A percentile compares a stretch with the other conserved stretches of the same genome.
phyloP scores from a whole-genome alignment of 2,329 filamentous ascomycete species.

The Alternaria sp. region DNA sequence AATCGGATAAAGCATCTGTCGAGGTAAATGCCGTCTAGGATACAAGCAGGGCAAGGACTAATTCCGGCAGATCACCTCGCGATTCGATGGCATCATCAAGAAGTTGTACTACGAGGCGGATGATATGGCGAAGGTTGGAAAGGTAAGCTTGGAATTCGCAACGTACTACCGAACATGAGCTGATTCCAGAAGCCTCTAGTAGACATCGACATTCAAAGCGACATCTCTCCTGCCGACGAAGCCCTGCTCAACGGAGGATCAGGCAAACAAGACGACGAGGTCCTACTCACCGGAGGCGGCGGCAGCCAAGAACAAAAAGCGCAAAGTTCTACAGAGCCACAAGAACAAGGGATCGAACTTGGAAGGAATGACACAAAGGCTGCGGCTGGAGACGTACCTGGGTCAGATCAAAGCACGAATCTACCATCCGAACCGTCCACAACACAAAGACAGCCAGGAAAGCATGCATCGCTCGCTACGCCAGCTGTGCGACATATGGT shows the following conservation, averaged over 20 bases:
- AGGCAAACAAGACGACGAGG: constrained; percentile 28
- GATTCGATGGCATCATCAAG: constrained; percentile 94
- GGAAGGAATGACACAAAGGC: constrained; percentile 45
- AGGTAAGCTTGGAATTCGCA: constrained; percentile 46
- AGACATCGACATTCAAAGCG: constrained; percentile 90
- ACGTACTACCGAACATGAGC: neutral
- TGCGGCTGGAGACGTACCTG: constrained; percentile 20
- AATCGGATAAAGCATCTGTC: constrained; percentile 89
- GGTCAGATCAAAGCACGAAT: constrained; percentile 20
- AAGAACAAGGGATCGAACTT: constrained; percentile 38
- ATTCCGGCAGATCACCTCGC: constrained; percentile 78
- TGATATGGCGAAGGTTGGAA: constrained; percentile 94
- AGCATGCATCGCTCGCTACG: constrained; percentile 79
- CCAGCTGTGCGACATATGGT: constrained; percentile 89
- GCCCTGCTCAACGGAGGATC: constrained; percentile 47
- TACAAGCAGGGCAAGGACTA: constrained; percentile 2
- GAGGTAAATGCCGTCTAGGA: constrained; percentile 51
- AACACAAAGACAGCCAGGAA: constrained; percentile 57
- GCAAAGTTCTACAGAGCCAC: neutral
- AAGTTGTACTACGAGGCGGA: constrained; percentile 95
- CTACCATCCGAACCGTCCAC: constrained; percentile 29
- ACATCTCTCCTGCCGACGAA: constrained; percentile 68
- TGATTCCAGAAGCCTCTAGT: constrained; percentile 71
- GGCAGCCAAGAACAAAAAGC: constrained; percentile 23
- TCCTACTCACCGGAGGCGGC: constrained; percentile 18